Evolutionary conservation across 1,284 basidiomycete genomes (phyloP).

Genomic region (Ustilago xerochloae): DNA sequence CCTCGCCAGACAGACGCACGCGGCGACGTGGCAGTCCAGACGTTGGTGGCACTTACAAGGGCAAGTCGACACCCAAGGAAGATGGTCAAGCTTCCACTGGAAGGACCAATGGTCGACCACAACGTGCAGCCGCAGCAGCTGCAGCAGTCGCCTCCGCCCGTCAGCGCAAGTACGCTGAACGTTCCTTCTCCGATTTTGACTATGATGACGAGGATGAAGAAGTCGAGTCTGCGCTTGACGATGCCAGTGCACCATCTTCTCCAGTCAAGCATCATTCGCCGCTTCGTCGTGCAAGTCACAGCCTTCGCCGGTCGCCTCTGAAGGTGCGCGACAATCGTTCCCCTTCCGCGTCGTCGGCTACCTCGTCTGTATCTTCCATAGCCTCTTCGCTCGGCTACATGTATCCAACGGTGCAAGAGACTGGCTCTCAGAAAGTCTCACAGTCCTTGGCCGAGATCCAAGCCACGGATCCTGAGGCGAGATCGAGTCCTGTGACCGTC

Average conservation of each 20-base stretch:
- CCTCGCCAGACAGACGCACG: slow-evolving; percentile 9
- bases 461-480: slow-evolving; percentile 20
- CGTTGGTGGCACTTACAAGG: slow-evolving; percentile 20
- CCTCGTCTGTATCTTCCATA: slow-evolving; percentile 9
- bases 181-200: slow-evolving; percentile 35
- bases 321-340: slow-evolving; percentile 19
- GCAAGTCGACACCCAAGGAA: slow-evolving; percentile 4
- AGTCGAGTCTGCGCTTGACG: slow-evolving; percentile 23
- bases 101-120: slow-evolving; percentile 17
- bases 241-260: background rate
- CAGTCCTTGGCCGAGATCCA: slow-evolving; percentile 33
- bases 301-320: slow-evolving; percentile 4
- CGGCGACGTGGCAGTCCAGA: slow-evolving; percentile 19
- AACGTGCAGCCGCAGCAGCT: slow-evolving; percentile 26
- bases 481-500: slow-evolving; percentile 2
- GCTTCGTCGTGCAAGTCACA: slow-evolving; percentile 7
- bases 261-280: background rate
- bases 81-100: background rate
- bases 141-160: slow-evolving; percentile 23
- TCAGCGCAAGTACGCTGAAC: slow-evolving; percentile 23
- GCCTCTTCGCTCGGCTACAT: slow-evolving; percentile 39
- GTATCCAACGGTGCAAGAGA: slow-evolving; percentile 28
- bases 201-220: slow-evolving; percentile 34
- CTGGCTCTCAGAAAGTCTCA: slow-evolving; percentile 35
- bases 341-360: slow-evolving; percentile 14